Percentiles rank a stretch among this genome's conserved stretches.
These are phyloP conservation scores for Leishmania braziliensis DNA, from an alignment of 208 protist species.

Conservation along the genomic window DNA sequence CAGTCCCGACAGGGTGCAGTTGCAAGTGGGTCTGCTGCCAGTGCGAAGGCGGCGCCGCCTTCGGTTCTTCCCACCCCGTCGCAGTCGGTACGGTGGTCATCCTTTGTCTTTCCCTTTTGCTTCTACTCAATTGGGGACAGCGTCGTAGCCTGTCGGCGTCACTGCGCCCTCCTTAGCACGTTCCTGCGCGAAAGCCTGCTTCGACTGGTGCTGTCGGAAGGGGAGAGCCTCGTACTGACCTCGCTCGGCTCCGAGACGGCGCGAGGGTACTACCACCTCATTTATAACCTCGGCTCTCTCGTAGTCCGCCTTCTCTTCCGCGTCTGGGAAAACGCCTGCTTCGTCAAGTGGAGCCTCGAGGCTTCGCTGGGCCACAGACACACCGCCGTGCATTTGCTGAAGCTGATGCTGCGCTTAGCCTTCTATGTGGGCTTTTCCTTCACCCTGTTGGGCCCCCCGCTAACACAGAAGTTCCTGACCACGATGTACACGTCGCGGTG, in stretches of 20 bases:
- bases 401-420: slow-evolving; percentile 74
- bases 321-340: slow-evolving; percentile 90
- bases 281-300: slow-evolving; percentile 88
- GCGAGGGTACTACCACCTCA: slow-evolving; percentile 86
- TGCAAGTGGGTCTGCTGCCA: background rate
- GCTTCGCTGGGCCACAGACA: slow-evolving; percentile 33
- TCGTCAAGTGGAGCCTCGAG: slow-evolving; percentile 78
- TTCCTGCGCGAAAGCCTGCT: slow-evolving; percentile 87
- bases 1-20: background rate
- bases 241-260: slow-evolving; percentile 56
- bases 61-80: background rate
- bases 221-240: slow-evolving; percentile 86
- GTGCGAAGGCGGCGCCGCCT: slow-evolving; percentile 1
- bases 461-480: slow-evolving; percentile 59
- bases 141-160: slow-evolving; percentile 2
- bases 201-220: slow-evolving; percentile 85
- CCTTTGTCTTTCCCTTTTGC: slow-evolving; percentile 38
- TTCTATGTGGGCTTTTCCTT: slow-evolving; percentile 74
- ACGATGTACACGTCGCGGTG: slow-evolving; percentile 82
- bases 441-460: slow-evolving; percentile 66
- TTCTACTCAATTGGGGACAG: slow-evolving; percentile 19
- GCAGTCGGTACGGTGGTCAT: background rate
- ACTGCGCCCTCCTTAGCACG: slow-evolving; percentile 40
- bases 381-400: slow-evolving; percentile 52
- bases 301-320: slow-evolving; percentile 89